Conservation (phyloP, 345 rosid species). For the Eucalyptus regnans region DNA sequence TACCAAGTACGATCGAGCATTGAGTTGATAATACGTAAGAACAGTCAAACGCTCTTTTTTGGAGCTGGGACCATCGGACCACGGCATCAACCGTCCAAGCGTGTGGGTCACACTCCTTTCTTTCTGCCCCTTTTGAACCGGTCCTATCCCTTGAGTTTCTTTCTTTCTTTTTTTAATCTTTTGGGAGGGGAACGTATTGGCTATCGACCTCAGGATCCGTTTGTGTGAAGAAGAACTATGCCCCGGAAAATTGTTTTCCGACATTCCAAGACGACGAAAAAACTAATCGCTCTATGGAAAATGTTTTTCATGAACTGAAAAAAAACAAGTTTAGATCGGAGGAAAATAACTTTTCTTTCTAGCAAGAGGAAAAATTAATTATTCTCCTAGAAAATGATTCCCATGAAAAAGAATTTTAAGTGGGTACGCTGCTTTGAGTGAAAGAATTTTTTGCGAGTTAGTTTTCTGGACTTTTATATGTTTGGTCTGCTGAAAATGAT, state of each 20-base stretch:
- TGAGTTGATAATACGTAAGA: neutral
- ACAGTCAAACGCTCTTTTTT: neutral
- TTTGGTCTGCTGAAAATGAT: neutral
- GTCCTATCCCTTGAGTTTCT: neutral
- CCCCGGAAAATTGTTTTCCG: fast-evolving
- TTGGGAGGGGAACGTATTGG: neutral
- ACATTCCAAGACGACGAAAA: fast-evolving
- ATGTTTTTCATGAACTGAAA: fast-evolving
- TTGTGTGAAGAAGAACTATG: neutral
- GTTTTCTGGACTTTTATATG: neutral
- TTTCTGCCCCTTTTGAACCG: neutral
- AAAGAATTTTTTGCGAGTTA: neutral
- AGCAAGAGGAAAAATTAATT: neutral
- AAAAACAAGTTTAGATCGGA: fast-evolving
- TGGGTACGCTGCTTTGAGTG: fast-evolving
- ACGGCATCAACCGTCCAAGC: neutral
- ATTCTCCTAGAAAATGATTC: neutral
- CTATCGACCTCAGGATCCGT: neutral
- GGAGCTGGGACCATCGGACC: neutral
- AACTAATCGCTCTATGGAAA: neutral
- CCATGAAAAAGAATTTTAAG: neutral
- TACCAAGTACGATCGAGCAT: neutral
- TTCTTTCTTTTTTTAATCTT: neutral
- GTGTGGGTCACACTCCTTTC: neutral
- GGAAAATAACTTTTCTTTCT: neutral